Conservation (phyloP, 495 filamentous ascomycete genomes). For the Hapsidospora chrysogenum region DNA sequence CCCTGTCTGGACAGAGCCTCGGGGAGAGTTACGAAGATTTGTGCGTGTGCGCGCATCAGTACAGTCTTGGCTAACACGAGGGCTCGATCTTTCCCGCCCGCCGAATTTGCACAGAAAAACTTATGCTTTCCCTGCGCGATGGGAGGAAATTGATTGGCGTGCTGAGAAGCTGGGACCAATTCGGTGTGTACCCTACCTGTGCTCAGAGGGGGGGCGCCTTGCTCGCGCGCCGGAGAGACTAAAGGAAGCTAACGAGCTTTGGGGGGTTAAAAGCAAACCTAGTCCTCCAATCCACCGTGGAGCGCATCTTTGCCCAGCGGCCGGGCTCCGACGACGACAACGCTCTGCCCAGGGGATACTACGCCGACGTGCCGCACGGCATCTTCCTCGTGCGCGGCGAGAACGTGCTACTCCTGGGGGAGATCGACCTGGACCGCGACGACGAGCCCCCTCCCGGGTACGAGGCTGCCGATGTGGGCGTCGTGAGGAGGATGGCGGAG, state of each 20-base stretch:
- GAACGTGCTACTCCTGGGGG: conserved; percentile 80
- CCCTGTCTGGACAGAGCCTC: neutral
- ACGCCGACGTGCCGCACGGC: conserved; percentile 66
- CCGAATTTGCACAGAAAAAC: conserved; percentile 55
- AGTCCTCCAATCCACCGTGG: conserved; percentile 78
- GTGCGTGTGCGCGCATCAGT: conserved; percentile 1
- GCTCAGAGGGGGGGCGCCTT: neutral
- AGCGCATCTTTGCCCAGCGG: conserved; percentile 54
- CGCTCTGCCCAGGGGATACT: conserved; percentile 39
- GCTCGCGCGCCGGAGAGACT: neutral
- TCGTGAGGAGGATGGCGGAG: conserved; percentile 58
- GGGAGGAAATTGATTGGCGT: conserved; percentile 88
- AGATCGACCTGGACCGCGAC: conserved; percentile 92
- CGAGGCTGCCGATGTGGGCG: conserved; percentile 45
- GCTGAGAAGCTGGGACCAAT: conserved; percentile 93
- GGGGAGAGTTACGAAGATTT: neutral
- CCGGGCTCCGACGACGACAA: conserved; percentile 3
- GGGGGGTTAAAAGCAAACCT: conserved; percentile 55
- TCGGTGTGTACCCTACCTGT: conserved; percentile 69
- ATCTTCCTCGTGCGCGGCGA: conserved; percentile 84
- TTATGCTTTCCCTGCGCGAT: conserved; percentile 77
- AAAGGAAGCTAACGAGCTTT: conserved; percentile 3
- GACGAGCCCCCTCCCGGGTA: conserved; percentile 64
- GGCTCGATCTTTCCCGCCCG: neutral
- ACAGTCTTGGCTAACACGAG: neutral